Evolutionary conservation across 1,284 basidiomycete species (phyloP), one percentile per base, ranked within the genome.

Genomic region (Ustilago lituana): DNA sequence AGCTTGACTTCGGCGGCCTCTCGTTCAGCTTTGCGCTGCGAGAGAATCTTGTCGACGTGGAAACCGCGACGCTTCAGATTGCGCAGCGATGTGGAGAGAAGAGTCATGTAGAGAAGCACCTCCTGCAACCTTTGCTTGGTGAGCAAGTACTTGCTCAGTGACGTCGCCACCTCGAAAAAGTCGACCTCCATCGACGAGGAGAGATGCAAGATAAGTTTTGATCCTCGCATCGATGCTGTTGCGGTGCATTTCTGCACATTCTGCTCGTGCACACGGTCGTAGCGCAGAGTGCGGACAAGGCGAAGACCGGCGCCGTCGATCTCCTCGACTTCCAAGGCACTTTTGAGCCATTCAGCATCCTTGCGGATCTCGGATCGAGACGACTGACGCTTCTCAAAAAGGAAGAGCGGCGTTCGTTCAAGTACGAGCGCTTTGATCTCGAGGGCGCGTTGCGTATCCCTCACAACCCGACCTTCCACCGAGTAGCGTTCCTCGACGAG

Each of bases 331-430:
- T 76, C 62, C 90, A 95, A 79, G n/a, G 58, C 41, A 84, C 87
- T 85, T 44, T 87, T 88, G 36, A 98, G 84, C 90, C 90, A 93
- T 15, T 87, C 88, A 46, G 88, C 87, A 6, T 90, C 87, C 27
- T 76, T 78, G 51, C 91, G 86, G 24, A 87, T 86, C 1, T 90
- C 89, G 29, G 86, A 86, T 3, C 88, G 85, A 2, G 73, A 63
- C 33, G 74, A 62, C 76, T 92, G 89, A 0, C 88, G 89, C 58
- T 93, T 90, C 75, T 96, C 94, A 51, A 96, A 91, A 8, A 98
- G 85, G 84, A 98, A 98, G 29, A 98, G 85, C 0, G 93, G 92
- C 12, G 96, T 85, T 23, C 95, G 86, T 83, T 98, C 91, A n/a
- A 95, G 83, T 1, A 95, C 88, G n/a, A 78, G 70, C 14, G 62